phyloP scores from a whole-genome alignment of 345 rosid genomes.

The Acer saccharum region DNA sequence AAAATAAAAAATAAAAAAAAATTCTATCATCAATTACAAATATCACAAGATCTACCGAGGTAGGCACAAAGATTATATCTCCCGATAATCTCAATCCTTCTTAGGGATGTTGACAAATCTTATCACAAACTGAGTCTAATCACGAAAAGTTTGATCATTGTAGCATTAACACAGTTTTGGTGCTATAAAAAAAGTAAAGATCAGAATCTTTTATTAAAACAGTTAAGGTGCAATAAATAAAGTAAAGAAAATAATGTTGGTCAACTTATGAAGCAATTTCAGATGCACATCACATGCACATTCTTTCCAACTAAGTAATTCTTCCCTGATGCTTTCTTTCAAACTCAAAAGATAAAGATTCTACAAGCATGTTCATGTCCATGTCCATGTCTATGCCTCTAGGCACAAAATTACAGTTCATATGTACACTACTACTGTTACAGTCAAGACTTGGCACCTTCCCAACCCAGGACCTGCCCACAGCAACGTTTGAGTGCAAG shows the following conservation, averaged over 20 bases:
- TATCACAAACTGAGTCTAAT: not conserved
- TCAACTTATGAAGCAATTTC: not conserved
- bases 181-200: too few relatives aligned
- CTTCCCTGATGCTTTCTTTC: not conserved
- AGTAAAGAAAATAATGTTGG: not conserved
- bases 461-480: not conserved
- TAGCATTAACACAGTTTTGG: not conserved
- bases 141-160: not conserved
- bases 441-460: not conserved
- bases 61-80: too few relatives aligned
- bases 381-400: not conserved
- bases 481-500: not conserved
- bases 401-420: conserved; percentile 17
- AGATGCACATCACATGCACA: not conserved
- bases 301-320: not conserved
- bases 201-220: too few relatives aligned
- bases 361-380: not conserved
- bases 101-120: not conserved
- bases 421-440: conserved; percentile 25
- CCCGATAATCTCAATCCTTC: too few relatives aligned
- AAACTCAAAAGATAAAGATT: conserved; percentile 2
- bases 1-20: too few relatives aligned
- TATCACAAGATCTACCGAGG: too few relatives aligned
- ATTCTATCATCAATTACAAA: too few relatives aligned
- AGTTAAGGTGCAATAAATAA: not conserved